Base-by-base conservation (phyloP, 495 filamentous ascomycete genomes). In the Penicillium diatomitis region DNA sequence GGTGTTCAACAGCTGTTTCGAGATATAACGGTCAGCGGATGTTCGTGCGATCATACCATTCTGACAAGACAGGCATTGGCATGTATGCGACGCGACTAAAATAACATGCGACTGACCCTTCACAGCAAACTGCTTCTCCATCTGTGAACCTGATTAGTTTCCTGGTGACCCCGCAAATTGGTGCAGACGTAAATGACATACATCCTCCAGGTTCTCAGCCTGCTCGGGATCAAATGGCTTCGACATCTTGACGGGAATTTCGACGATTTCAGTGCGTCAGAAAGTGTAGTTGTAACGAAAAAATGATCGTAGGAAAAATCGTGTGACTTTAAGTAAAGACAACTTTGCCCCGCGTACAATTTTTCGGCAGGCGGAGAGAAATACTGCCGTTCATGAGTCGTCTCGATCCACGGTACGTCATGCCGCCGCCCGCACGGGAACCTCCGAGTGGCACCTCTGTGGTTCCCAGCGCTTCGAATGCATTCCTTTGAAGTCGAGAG, bases 51-150 rank as follows among this genome's bases (percentile, higher is more conserved):
- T 8, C 1, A 10, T 12, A 2, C 32, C 28, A 2, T 8, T 2
- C 28, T 10, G 20, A 10, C 20, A 20, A 38, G 45, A 2, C 10
- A 0, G 7, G 0, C 28, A 28, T 33, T 5, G 10, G 8, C 20
- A 20, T 20, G 20, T 20, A 20, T 20, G 20, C 2, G 20, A 20
- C 20, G 20, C 20, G 20, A 20, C 20, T 20, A 20, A 20, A 20
- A 20, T 20, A 20, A 20, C 20, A 2, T 20, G 39, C 32, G 32
- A 61, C 73, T 27, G 60, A 88, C 87, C 87, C 77, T 97, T 97
- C 57, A 99, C 92, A 33, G 94, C 92, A 59, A 99, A 99, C 69
- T 97, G 94, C 77, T 96, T 96, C 79, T 99, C 92, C 63, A 98
- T 96, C 88, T 98, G 50, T 44, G 41, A 30, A 8, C 46, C 48